Conservation (phyloP, 148 eudicot genomes). For the Silene latifolia region DNA sequence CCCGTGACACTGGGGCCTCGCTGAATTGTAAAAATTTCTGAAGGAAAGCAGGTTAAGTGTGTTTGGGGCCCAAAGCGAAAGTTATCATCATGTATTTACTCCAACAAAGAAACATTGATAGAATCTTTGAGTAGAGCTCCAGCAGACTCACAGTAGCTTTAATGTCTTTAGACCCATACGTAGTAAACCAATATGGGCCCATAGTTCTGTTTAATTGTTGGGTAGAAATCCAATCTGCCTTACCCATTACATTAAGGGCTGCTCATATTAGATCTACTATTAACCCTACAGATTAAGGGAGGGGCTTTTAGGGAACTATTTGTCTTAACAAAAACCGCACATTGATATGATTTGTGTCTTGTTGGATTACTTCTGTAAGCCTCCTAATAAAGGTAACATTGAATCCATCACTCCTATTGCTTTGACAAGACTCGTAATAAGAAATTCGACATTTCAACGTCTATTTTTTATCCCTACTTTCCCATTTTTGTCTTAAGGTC, state of each 20-base stretch:
- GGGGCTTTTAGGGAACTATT: conserved; percentile 16
- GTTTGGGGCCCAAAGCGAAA: too few relatives aligned
- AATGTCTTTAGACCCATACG: conserved; percentile 21
- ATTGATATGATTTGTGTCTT: conserved; percentile 9
- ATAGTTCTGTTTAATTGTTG: conserved; percentile 8
- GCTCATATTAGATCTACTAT: not conserved
- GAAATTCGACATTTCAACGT: not conserved
- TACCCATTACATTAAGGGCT: not conserved
- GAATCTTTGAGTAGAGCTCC: conserved; percentile 10
- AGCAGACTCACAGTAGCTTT: conserved; percentile 3
- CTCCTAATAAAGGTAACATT: too few relatives aligned
- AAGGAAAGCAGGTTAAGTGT: too few relatives aligned
- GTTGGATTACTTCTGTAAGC: conserved; percentile 24
- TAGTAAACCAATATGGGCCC: not conserved
- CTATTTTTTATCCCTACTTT: not conserved
- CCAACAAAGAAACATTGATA: not conserved
- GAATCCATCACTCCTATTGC: too few relatives aligned
- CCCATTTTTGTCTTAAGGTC: not conserved
- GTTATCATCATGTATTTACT: too few relatives aligned
- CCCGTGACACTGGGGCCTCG: too few relatives aligned
- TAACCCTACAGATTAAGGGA: not conserved
- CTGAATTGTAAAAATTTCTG: too few relatives aligned
- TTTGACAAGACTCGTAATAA: conserved; percentile 3
- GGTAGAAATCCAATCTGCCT: conserved; percentile 14
- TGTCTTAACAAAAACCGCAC: conserved; percentile 12